Evolutionary conservation across 2,329 filamentous ascomycete genomes (phyloP), one percentile per base, ranked within the genome.

Genomic region (Penicillium janthinellum): DNA sequence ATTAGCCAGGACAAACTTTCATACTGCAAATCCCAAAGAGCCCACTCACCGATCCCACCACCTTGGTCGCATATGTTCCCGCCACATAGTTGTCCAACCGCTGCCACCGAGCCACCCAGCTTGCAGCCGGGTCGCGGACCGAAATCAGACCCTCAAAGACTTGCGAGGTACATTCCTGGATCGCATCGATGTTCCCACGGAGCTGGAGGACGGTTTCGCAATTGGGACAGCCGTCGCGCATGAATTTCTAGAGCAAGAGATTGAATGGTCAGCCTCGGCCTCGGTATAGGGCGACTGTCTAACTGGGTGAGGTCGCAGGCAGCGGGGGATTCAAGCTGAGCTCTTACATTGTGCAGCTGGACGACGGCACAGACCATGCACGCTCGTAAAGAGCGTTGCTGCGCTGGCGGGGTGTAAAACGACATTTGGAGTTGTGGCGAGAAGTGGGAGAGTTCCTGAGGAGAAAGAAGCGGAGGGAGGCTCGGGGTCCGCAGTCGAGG

Each of bases 291-390:
- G 4, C 14, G 17, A 15, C 14, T 28, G 17, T 31, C 17, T 35
- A 35, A 14, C 50, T 25, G 31, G 48, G 28, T 25, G 31, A 34
- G n/a, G 12, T 37, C 10, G n/a, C 6, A 42, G 53, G 56, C 52
- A 35, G 57, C 51, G 58, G 59, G 34, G 63, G 61, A 35, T 57
- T 54, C 44, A 49, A 53, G 51, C 12, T 10, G 35, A 17, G 45
- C 50, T 75, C 84, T 68, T 81, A 92, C 90, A 67, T 83, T 84
- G 72, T 89, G 87, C 62, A 90, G 89, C 83, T 94, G 92, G 66
- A 98, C 91, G 74, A 98, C 90, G 56, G 92, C 94, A 86, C 95
- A 99, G 69, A 98, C 92, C 92, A 99, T 97, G 83, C 95, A 99
- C 72, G 95, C 95, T 78, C 95, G 93, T 68, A 96, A 86, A 75